Evolutionary conservation across 1,284 basidiomycete genomes (phyloP).

Genomic region (Microbotryum violaceum): DNA sequence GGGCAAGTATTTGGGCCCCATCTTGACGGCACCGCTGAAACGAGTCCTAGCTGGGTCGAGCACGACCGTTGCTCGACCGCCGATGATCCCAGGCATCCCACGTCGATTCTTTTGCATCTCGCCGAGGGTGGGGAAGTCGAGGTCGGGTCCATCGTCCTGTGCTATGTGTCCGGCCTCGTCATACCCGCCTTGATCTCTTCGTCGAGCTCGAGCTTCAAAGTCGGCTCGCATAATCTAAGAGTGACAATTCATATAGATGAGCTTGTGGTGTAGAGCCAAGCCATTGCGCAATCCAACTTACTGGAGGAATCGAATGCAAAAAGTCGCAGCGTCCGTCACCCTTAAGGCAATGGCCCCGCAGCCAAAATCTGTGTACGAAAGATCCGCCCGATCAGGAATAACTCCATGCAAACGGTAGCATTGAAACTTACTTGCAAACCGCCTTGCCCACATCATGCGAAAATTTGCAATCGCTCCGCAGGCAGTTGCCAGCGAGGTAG

Average conservation of each 20-base stretch:
- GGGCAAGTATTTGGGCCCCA: conserved; percentile 15
- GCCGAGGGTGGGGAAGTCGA: conserved; percentile 79
- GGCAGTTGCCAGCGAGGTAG: conserved; percentile 91
- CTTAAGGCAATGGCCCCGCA: conserved; percentile 91
- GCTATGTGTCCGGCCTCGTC: background rate
- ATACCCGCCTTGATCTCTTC: conserved; percentile 7
- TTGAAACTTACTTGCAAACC: conserved; percentile 54
- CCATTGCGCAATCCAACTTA: background rate
- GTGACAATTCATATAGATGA: background rate
- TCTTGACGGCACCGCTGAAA: conserved; percentile 72
- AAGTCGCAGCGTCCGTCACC: conserved; percentile 54
- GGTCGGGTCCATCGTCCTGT: conserved; percentile 25
- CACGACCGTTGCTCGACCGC: conserved; percentile 39
- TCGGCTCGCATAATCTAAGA: conserved; percentile 32
- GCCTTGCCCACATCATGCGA: conserved; percentile 43
- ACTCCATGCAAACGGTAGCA: background rate
- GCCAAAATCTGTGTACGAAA: conserved; percentile 77
- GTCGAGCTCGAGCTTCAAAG: conserved; percentile 19
- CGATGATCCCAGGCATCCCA: too few relatives aligned
- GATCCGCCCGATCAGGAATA: background rate
- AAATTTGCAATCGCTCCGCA: conserved; percentile 93
- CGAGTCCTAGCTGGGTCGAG: conserved; percentile 71
- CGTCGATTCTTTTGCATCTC: conserved; percentile 15
- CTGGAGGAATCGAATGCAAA: conserved; percentile 25
- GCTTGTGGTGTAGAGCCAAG: conserved; percentile 14